Base-by-base conservation (phyloP, 192 early-diverging fungal species). In the Mortierella antarctica region DNA sequence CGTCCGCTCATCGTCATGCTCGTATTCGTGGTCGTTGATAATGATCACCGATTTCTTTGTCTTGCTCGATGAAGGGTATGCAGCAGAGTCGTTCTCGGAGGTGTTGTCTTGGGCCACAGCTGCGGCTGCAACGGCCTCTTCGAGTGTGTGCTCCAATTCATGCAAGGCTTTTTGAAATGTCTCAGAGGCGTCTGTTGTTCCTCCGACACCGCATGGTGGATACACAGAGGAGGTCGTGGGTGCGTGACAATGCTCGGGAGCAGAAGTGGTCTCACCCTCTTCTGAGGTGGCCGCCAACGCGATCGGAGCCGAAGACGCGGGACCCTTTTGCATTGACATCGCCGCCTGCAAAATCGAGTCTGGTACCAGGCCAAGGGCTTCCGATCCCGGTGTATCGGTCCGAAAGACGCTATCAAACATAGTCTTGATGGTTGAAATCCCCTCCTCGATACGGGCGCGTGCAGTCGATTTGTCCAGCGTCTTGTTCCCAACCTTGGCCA, bases 21-120 rank as follows among this genome's bases (percentile, higher is more conserved):
- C 8, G 45, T 58, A 58, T 41, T 58, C 57, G 15, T 60, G 47
- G 40, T 57, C 57, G 57, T 70, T 70, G 67, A 70, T 49, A 44
- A 66, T 13, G 3, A 45, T 55, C n/a, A 41, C 20, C 4, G 50
- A 18, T 10, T 65, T 54, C 15, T 55, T 31, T 31, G 31, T 31
- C 31, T 31, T 31, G 18, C 31, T 50, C 21, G n/a, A 20, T 41
- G 20, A 6, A 39, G 13, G 39, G 40, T 53, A 17, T 53, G 18
- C 0, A 20, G 11, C 20, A 13, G 18, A 4, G 61, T 48, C 18
- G 46, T 23, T 10, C 12, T 59, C 1, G 57, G 18, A 12, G 21
- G n/a, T 56, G 54, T 40, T 39, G 57, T 57, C 41, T 12, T 59
- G 39, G 17, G 57, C 18, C 7, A 59, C 4, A 6, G 40, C 40